These are phyloP conservation scores for Xylariales sp. DNA, from an alignment of 2,329 filamentous ascomycete genomes.

Conservation along the genomic window DNA sequence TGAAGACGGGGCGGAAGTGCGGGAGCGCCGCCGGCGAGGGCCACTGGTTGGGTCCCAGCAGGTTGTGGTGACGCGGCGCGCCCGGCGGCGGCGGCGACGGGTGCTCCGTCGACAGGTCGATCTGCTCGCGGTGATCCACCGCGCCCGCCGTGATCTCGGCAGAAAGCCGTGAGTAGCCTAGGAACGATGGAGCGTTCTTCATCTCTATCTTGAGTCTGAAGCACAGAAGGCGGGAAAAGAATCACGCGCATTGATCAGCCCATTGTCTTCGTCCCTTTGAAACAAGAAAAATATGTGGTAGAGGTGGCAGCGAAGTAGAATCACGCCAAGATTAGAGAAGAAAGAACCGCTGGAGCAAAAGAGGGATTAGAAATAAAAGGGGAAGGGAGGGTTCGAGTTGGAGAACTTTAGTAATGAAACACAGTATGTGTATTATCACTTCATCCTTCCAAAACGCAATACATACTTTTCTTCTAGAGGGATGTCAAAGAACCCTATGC, in stretches of 20 bases:
- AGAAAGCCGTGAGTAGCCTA: constrained; percentile 63
- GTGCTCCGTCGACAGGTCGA: constrained; percentile 81
- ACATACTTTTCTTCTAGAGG: constrained; percentile 73
- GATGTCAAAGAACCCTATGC: constrained; percentile 72
- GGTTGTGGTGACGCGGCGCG: constrained; percentile 68
- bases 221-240: too few relatives aligned
- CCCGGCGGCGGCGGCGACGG: constrained; percentile 52
- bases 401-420: too few relatives aligned
- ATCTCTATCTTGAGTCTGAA: constrained; percentile 62
- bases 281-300: too few relatives aligned
- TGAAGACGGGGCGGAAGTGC: constrained; percentile 62
- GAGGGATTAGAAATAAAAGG: too few relatives aligned
- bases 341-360: too few relatives aligned
- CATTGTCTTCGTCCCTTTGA: too few relatives aligned
- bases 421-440: too few relatives aligned
- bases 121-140: constrained; percentile 79
- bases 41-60: constrained; percentile 79
- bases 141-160: constrained; percentile 70
- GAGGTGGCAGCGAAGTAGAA: too few relatives aligned
- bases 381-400: too few relatives aligned
- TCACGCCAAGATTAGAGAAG: too few relatives aligned
- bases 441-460: too few relatives aligned
- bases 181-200: constrained; percentile 69
- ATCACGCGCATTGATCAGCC: too few relatives aligned
- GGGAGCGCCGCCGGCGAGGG: constrained; percentile 61